Percentiles rank a stretch among this genome's conserved stretches.
Evolutionary conservation across 1,284 basidiomycete genomes (phyloP).

Genomic region (Fistulinella cinereoalba): DNA sequence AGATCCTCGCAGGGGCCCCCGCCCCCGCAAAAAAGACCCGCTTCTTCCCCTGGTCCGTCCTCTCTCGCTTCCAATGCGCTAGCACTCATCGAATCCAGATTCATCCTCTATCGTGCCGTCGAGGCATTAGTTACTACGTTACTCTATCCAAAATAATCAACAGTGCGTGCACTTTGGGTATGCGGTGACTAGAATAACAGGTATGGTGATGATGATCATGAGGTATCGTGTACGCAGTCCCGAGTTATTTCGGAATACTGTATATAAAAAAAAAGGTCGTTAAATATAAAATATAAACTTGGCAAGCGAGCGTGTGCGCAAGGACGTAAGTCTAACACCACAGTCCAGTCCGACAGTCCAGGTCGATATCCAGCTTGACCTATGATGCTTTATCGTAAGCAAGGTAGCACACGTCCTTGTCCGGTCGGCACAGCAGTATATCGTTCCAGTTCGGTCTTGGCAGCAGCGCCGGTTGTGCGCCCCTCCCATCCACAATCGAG

Average conservation of each 20-base stretch:
- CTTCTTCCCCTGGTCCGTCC: too few species aligned
- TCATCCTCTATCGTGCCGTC: too few species aligned
- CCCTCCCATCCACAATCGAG: constrained; percentile 49
- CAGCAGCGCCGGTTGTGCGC: constrained; percentile 40
- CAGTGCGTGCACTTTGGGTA: constrained; percentile 6
- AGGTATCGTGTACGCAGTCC: constrained; percentile 14
- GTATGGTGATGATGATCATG: constrained; percentile 1
- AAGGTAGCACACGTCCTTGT: constrained; percentile 50
- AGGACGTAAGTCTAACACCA: constrained; percentile 17
- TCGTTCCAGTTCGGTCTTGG: constrained; percentile 76
- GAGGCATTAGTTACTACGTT: too few species aligned
- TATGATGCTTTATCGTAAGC: constrained; percentile 40
- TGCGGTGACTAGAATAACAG: constrained; percentile 5
- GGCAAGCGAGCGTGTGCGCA: too few species aligned
- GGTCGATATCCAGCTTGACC: constrained; percentile 29
- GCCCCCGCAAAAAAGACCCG: too few species aligned
- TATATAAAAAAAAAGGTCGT: constrained; percentile 21
- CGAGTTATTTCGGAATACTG: constrained; percentile 13
- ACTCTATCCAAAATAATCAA: background rate
- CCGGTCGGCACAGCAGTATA: constrained; percentile 60
- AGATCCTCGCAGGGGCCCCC: constrained; percentile 28
- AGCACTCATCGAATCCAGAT: too few species aligned
- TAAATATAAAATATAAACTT: constrained; percentile 25
- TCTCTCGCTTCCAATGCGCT: too few species aligned
- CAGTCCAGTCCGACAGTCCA: constrained; percentile 11